Percentiles rank a stretch among this genome's conserved stretches.
Conservation (phyloP, 2,329 filamentous ascomycete species). For the Ophiocordyceps polyrhachis-furcata region DNA sequence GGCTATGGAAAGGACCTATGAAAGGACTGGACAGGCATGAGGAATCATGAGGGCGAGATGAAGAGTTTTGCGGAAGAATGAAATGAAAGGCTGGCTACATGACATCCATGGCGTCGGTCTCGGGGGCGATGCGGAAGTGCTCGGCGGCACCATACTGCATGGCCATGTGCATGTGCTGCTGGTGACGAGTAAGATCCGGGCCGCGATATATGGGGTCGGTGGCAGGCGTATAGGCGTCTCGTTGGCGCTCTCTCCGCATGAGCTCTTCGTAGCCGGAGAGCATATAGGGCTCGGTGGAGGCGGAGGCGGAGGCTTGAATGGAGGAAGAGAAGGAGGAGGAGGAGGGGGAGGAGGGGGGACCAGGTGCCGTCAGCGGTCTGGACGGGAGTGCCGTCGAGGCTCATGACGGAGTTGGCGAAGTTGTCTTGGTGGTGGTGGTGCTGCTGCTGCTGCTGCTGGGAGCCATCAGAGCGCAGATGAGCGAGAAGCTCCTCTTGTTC, state of each 20-base stretch:
- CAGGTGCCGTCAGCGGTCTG: constrained; percentile 36
- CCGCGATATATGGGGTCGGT: constrained; percentile 51
- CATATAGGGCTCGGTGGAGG: constrained; percentile 59
- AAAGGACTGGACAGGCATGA: too few species aligned
- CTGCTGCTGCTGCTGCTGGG: constrained; percentile 14
- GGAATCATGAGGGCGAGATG: too few species aligned
- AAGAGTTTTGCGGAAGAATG: too few species aligned
- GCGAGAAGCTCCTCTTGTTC: constrained; percentile 42
- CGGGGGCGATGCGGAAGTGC: constrained; percentile 22
- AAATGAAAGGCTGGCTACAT: constrained; percentile 7
- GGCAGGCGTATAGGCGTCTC: constrained; percentile 27
- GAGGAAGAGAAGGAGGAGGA: constrained; percentile 10
- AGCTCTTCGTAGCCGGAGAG: constrained; percentile 58
- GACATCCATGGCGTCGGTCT: constrained; percentile 30
- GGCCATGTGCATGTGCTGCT: constrained; percentile 41
- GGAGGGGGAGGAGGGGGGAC: constrained; percentile 18
- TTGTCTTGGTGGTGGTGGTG: neutral
- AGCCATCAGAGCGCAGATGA: constrained; percentile 35
- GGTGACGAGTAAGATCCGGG: constrained; percentile 25
- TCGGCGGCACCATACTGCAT: constrained; percentile 48
- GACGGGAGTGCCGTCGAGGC: constrained; percentile 32
- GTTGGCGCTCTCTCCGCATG: constrained; percentile 43
- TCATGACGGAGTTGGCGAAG: constrained; percentile 20
- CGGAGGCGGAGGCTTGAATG: constrained; percentile 21
- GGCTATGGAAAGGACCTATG: too few species aligned